These are phyloP conservation scores for Botrytis byssoidea DNA, from an alignment of 2,329 filamentous ascomycete genomes.

Conservation along the genomic window DNA sequence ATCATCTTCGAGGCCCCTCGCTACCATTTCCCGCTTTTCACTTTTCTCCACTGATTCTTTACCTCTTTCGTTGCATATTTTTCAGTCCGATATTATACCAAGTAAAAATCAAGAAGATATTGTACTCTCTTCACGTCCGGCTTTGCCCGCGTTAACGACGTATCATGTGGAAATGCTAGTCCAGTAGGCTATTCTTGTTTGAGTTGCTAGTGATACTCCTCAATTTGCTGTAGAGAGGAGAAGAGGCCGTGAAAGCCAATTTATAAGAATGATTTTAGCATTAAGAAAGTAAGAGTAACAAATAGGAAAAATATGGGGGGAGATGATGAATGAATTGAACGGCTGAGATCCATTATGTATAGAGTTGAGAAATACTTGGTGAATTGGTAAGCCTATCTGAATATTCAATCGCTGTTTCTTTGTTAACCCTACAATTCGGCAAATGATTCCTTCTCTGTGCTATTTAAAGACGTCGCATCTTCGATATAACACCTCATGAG, in stretches of 20 bases:
- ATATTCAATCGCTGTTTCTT: not conserved
- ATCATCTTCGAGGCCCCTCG: too few relatives aligned
- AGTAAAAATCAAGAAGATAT: not conserved
- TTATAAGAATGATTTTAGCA: not conserved
- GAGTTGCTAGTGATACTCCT: fast-evolving
- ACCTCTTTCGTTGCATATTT: not conserved
- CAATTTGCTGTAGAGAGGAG: not conserved
- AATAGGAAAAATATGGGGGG: not conserved
- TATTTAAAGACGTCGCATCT: not conserved
- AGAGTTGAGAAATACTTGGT: not conserved
- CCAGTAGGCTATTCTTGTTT: not conserved
- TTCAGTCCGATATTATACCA: not conserved
- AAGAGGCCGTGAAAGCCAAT: not conserved
- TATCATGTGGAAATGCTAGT: not conserved
- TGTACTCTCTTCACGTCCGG: not conserved
- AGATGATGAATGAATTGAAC: not conserved
- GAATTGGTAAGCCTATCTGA: not conserved
- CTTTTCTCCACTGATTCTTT: not conserved
- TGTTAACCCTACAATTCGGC: fast-evolving
- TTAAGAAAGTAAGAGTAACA: not conserved
- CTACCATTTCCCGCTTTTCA: too few relatives aligned
- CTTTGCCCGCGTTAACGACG: not conserved
- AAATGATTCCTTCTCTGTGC: not conserved
- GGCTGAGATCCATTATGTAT: fast-evolving
- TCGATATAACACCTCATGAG: not conserved